phyloP scores from a whole-genome alignment of 768 basidiomycete genomes.

The Lactifluus volemus region DNA sequence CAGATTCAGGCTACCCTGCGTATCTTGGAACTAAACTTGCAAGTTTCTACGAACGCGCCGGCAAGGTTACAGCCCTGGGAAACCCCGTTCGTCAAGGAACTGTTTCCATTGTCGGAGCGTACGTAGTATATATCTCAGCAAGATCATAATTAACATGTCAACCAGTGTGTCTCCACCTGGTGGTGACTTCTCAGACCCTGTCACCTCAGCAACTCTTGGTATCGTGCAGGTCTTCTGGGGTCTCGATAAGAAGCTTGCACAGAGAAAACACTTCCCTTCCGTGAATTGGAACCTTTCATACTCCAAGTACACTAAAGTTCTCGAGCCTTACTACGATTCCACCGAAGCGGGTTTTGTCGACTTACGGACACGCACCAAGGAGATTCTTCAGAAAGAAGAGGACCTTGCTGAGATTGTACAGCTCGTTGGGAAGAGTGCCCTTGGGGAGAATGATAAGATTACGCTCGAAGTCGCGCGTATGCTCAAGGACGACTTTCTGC shows the following conservation, averaged over 20 bases:
- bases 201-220: conserved; percentile 93
- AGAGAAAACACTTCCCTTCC: conserved; percentile 99
- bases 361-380: conserved; percentile 84
- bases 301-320: conserved; percentile 93
- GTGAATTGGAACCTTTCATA: conserved; percentile 99
- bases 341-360: conserved; percentile 94
- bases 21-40: conserved; percentile 94
- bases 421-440: conserved; percentile 96
- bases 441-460: conserved; percentile 97
- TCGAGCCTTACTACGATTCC: conserved; percentile 87
- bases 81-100: conserved; percentile 84
- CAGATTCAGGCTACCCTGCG: conserved; percentile 98
- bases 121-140: conserved; percentile 30
- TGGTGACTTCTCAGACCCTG: conserved; percentile 98
- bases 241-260: conserved; percentile 97
- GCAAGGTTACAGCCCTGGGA: conserved; percentile 89
- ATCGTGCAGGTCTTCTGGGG: conserved; percentile 99
- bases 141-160: neutral
- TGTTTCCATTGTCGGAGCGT: conserved; percentile 99
- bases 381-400: conserved; percentile 97
- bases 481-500: conserved; percentile 95
- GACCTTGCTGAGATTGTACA: conserved; percentile 99
- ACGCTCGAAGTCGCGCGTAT: conserved; percentile 95
- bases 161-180: conserved; percentile 92
- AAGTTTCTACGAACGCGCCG: conserved; percentile 97